Conservation (phyloP, 2,329 filamentous ascomycete species). For the Exutisphaerella laricina region DNA sequence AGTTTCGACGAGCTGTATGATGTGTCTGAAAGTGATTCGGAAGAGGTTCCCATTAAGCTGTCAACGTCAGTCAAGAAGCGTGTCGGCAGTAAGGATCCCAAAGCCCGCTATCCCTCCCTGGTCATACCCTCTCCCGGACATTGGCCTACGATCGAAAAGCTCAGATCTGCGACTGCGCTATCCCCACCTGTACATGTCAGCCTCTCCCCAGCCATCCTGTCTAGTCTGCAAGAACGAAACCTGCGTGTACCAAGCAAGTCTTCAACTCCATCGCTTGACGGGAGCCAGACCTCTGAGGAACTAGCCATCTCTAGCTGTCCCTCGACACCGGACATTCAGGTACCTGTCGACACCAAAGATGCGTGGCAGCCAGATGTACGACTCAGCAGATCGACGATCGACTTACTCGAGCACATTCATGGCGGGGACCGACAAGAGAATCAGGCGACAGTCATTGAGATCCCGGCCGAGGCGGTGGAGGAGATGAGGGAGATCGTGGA, state of each 20-base stretch:
- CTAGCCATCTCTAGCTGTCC: conserved; percentile 77
- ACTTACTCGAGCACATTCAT: conserved; percentile 70
- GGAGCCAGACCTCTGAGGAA: conserved; percentile 82
- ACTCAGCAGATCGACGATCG: conserved; percentile 73
- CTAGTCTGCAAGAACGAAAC: conserved; percentile 56
- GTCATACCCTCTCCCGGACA: conserved; percentile 54
- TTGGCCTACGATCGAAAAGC: conserved; percentile 53
- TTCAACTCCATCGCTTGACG: conserved; percentile 82
- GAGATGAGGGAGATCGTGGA: conserved; percentile 60
- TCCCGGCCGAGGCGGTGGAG: conserved; percentile 42
- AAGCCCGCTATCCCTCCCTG: conserved; percentile 52
- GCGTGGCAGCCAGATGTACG: conserved; percentile 57
- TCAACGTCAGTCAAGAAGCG: conserved; percentile 48
- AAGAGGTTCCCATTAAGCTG: conserved; percentile 47
- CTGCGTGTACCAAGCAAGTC: conserved; percentile 67
- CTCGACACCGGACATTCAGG: conserved; percentile 67
- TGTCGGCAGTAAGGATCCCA: conserved; percentile 22
- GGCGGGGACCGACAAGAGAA: conserved; percentile 38
- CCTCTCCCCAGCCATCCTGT: conserved; percentile 49
- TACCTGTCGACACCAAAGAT: conserved; percentile 48
- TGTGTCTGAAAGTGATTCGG: conserved; percentile 71
- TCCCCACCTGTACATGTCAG: conserved; percentile 44
- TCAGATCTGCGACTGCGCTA: conserved; percentile 40
- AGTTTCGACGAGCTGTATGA: conserved; percentile 87
- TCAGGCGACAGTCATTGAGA: conserved; percentile 35